Evolutionary conservation across 2,329 filamentous ascomycete genomes (phyloP).

Genomic region (Periconia macrospinosa): DNA sequence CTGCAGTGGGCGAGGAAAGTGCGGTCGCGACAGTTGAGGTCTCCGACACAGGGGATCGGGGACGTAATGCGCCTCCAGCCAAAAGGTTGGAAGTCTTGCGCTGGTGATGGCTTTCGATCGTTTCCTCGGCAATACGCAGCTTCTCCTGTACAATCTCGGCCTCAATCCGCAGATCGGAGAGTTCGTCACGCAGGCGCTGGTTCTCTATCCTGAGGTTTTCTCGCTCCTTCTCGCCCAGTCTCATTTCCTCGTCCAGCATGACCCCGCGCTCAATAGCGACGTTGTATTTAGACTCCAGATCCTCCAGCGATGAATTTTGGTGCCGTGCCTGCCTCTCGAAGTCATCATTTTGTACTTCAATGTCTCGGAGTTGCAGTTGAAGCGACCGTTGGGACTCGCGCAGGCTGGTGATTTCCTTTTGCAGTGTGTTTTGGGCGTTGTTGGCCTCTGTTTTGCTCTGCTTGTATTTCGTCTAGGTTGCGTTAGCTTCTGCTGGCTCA

Average conservation of each 20-base stretch:
- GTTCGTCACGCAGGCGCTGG: conserved; percentile 85
- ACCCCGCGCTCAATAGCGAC: conserved; percentile 88
- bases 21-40: conserved; percentile 76
- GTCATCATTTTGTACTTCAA: conserved; percentile 97
- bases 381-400: conserved; percentile 81
- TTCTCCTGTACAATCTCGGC: conserved; percentile 94
- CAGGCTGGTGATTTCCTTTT: conserved; percentile 93
- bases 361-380: conserved; percentile 84
- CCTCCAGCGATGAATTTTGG: conserved; percentile 92
- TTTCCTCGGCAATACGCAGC: conserved; percentile 69
- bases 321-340: conserved; percentile 95
- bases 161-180: conserved; percentile 92
- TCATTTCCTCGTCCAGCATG: conserved; percentile 94
- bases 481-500: not conserved
- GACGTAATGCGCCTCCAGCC: conserved; percentile 51
- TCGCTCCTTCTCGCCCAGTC: conserved; percentile 85
- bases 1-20: conserved; percentile 87
- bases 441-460: conserved; percentile 89
- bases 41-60: conserved; percentile 73
- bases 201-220: conserved; percentile 86
- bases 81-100: conserved; percentile 55
- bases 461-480: conserved; percentile 82
- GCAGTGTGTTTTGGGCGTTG: conserved; percentile 77
- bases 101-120: conserved; percentile 52
- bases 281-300: conserved; percentile 96